Percentiles rank a stretch among this genome's conserved stretches.
phyloP scores from a whole-genome alignment of 805 yeast species.

The Spathaspora hagerdaliae region DNA sequence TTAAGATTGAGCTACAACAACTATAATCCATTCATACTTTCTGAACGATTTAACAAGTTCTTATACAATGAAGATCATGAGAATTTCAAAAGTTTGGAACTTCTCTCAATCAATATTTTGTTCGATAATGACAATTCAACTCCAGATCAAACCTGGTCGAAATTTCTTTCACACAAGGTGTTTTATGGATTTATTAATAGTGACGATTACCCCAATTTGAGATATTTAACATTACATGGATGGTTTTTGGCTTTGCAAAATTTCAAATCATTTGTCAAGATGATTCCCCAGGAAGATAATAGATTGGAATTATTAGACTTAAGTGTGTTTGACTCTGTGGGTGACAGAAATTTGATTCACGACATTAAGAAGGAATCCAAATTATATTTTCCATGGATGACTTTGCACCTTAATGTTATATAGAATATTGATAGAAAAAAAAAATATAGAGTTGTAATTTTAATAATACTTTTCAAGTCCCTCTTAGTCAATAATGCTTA shows the following conservation, averaged over 20 bases:
- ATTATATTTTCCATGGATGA: slow-evolving; percentile 3
- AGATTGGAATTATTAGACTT: slow-evolving; percentile 8
- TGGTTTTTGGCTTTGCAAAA: slow-evolving; percentile 8
- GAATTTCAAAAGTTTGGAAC: slow-evolving; percentile 7
- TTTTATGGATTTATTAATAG: slow-evolving; percentile 7
- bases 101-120: slow-evolving; percentile 6
- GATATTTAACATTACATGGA: slow-evolving; percentile 9
- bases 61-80: slow-evolving; percentile 16
- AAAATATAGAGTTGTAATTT: not conserved
- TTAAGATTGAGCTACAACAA: slow-evolving; percentile 22
- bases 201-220: slow-evolving; percentile 9
- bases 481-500: not conserved
- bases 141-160: slow-evolving; percentile 3
- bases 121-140: slow-evolving; percentile 9
- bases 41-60: slow-evolving; percentile 34
- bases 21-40: slow-evolving; percentile 29
- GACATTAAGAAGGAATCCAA: slow-evolving; percentile 5
- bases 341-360: slow-evolving; percentile 1
- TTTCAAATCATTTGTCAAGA: not conserved
- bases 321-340: slow-evolving; percentile 5
- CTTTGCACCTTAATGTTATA: not conserved
- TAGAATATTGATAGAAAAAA: not conserved
- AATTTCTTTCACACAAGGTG: slow-evolving; percentile 6
- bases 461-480: not conserved
- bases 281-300: not conserved